These are phyloP conservation scores for Sporothrix brasiliensis DNA, from an alignment of 2,329 filamentous ascomycete species.

Conservation along the genomic window DNA sequence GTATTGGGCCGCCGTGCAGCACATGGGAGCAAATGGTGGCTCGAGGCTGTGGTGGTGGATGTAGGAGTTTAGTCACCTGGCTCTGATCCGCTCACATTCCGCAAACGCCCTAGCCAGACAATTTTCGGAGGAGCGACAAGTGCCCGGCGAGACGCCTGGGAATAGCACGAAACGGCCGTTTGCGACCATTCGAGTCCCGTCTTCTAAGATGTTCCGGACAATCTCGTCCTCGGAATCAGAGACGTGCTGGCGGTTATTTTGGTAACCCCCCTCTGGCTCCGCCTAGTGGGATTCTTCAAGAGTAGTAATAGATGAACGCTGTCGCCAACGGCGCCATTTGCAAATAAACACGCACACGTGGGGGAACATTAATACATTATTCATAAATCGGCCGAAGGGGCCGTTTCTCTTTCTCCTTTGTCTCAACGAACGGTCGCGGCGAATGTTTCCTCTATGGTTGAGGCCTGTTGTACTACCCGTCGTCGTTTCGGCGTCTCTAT, in stretches of 20 bases:
- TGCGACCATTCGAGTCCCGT: neutral
- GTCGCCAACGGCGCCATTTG: slow-evolving; percentile 25
- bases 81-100: slow-evolving; percentile 3
- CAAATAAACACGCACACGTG: slow-evolving; percentile 29
- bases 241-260: slow-evolving; percentile 6
- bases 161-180: neutral
- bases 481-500: neutral
- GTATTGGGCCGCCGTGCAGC: slow-evolving; percentile 16
- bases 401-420: neutral
- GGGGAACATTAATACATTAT: neutral
- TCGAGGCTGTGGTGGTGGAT: neutral
- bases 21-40: neutral
- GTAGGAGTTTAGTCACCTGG: slow-evolving; percentile 15
- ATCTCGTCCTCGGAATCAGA: neutral
- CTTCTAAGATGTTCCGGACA: no score
- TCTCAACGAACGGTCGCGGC: neutral
- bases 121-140: neutral
- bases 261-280: neutral
- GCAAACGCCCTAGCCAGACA: neutral
- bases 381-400: no score
- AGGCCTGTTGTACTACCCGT: neutral
- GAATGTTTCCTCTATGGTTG: neutral
- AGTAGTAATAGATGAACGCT: neutral
- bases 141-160: neutral
- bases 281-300: neutral